phyloP scores from a whole-genome alignment of 2,329 filamentous ascomycete species.

The Trichoderma sp. region DNA sequence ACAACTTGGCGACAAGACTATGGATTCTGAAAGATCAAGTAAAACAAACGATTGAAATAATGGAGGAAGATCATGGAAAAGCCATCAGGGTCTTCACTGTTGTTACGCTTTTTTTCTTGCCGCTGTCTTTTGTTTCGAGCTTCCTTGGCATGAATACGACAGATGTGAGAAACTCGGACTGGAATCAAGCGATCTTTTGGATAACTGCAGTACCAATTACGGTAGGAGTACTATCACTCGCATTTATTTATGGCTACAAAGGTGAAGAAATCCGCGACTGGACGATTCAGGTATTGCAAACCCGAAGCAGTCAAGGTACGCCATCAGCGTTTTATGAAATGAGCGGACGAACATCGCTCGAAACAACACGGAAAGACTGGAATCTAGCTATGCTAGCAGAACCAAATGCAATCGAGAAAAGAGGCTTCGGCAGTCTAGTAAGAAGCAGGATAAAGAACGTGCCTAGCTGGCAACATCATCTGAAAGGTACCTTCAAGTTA shows the following conservation, averaged over 20 bases:
- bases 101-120: slow-evolving; percentile 47
- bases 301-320: not conserved
- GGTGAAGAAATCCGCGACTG: slow-evolving; percentile 29
- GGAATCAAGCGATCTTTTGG: slow-evolving; percentile 48
- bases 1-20: slow-evolving; percentile 17
- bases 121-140: slow-evolving; percentile 34
- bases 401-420: not conserved
- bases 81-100: slow-evolving; percentile 46
- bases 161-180: slow-evolving; percentile 47
- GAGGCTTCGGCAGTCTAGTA: not conserved
- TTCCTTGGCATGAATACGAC: slow-evolving; percentile 52
- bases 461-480: not conserved
- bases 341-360: not conserved
- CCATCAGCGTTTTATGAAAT: not conserved
- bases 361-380: not conserved
- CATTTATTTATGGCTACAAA: slow-evolving; percentile 33
- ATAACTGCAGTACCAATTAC: slow-evolving; percentile 46
- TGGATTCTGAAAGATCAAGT: slow-evolving; percentile 32
- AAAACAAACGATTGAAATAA: slow-evolving; percentile 36
- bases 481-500: not conserved
- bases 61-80: slow-evolving; percentile 40
- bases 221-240: slow-evolving; percentile 36
- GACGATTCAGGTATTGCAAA: not conserved
- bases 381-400: not conserved
- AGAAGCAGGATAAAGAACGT: not conserved